These are phyloP conservation scores for Colletotrichum sp. DNA, from an alignment of 2,329 filamentous ascomycete genomes.

Conservation along the genomic window DNA sequence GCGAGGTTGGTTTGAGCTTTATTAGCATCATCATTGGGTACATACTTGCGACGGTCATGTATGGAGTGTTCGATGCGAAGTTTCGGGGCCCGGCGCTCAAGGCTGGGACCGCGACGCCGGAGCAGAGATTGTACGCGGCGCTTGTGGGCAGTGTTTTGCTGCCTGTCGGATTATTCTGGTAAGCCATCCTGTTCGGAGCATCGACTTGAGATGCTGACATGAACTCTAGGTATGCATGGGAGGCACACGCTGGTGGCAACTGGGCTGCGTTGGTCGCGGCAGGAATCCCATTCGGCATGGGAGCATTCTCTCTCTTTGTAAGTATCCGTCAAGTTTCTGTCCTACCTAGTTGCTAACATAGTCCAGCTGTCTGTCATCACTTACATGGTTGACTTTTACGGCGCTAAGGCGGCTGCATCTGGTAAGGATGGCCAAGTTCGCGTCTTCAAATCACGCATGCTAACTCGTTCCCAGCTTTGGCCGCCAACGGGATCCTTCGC, in stretches of 20 bases:
- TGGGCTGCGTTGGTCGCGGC: slow-evolving; percentile 24
- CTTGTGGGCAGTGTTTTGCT: slow-evolving; percentile 23
- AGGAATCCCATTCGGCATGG: slow-evolving; percentile 19
- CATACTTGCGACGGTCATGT: slow-evolving; percentile 6
- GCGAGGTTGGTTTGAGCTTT: slow-evolving; percentile 21
- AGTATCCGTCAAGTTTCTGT: rapidly evolving
- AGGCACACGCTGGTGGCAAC: slow-evolving; percentile 28
- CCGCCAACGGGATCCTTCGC: slow-evolving; percentile 49
- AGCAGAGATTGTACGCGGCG: slow-evolving; percentile 23
- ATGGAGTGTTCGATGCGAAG: slow-evolving; percentile 14
- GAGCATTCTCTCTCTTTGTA: not conserved
- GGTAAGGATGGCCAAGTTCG: not conserved
- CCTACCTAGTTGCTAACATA: rapidly evolving
- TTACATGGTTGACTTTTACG: slow-evolving; percentile 26
- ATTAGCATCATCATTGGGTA: slow-evolving; percentile 21
- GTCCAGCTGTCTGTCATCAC: slow-evolving; percentile 7
- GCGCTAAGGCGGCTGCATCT: slow-evolving; percentile 18
- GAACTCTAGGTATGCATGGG: slow-evolving; percentile 30
- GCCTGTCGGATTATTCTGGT: slow-evolving; percentile 25
- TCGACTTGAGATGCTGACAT: not conserved
- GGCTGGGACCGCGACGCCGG: slow-evolving; percentile 4
- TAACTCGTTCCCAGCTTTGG: too few species aligned
- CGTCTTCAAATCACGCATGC: not conserved
- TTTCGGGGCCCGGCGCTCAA: not conserved
- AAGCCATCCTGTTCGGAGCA: not conserved